phyloP scores from a whole-genome alignment of 805 yeast genomes.

The Metschnikowia proteae region DNA sequence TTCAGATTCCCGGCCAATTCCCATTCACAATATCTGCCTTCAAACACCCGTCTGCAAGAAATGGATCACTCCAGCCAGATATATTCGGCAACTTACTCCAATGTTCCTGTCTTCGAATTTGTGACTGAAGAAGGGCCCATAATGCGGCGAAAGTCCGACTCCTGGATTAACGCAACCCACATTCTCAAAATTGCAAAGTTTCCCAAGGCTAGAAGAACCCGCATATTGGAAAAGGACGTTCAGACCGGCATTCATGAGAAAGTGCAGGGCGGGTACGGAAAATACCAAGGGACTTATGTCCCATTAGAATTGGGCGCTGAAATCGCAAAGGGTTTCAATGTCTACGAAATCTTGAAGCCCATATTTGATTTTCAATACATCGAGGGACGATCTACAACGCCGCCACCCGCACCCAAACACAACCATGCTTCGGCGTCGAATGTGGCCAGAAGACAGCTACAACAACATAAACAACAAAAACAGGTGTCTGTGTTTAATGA shows the following conservation, averaged over 20 bases:
- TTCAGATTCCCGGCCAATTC: not conserved
- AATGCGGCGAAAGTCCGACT: constrained; percentile 61
- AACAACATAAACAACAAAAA: constrained; percentile 13
- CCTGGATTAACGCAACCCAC: constrained; percentile 71
- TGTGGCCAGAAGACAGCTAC: constrained; percentile 30
- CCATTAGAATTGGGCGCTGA: constrained; percentile 41
- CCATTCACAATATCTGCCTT: not conserved
- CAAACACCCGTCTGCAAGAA: not conserved
- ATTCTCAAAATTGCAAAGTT: constrained; percentile 64
- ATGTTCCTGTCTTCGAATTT: constrained; percentile 67
- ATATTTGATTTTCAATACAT: constrained; percentile 56
- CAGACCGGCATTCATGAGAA: constrained; percentile 64
- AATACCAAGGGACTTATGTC: constrained; percentile 53
- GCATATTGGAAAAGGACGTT: constrained; percentile 61
- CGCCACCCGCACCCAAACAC: constrained; percentile 48
- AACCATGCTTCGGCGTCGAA: constrained; percentile 45
- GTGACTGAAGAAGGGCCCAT: constrained; percentile 67
- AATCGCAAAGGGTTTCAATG: constrained; percentile 38
- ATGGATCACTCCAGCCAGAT: constrained; percentile 25
- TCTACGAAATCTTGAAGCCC: constrained; percentile 54
- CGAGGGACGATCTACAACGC: constrained; percentile 40
- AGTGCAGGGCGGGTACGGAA: constrained; percentile 73
- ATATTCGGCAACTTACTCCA: constrained; percentile 71
- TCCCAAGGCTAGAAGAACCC: constrained; percentile 60
- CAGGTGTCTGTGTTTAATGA: constrained; percentile 6